Conservation (phyloP, 345 rosid species). For the Populus tremula region DNA sequence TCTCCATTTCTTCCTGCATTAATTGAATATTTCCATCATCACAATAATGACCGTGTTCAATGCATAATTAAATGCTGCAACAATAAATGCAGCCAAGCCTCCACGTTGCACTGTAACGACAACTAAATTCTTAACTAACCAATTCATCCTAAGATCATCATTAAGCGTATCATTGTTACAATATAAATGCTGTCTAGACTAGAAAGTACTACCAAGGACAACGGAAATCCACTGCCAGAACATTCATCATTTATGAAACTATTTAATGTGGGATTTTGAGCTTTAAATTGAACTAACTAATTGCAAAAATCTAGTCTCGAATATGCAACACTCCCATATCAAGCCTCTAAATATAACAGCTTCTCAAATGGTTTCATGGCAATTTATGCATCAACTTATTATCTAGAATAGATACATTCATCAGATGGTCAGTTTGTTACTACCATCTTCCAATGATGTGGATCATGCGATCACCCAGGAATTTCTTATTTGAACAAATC, state of each 20-base stretch:
- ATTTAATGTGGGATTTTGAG: neutral
- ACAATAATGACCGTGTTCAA: neutral
- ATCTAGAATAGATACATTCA: neutral
- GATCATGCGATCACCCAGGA: neutral
- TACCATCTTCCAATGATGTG: neutral
- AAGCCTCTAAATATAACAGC: neutral
- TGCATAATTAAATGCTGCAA: neutral
- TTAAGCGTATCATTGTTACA: neutral
- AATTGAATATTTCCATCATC: neutral
- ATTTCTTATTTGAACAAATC: neutral
- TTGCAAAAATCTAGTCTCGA: neutral
- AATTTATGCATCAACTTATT: neutral
- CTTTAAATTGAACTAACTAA: neutral
- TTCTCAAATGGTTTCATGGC: neutral
- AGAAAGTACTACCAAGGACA: neutral
- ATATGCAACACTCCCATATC: neutral
- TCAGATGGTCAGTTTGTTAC: neutral
- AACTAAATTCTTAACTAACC: neutral
- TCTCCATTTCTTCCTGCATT: conserved; percentile 55
- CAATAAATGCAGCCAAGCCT: neutral
- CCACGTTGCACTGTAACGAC: neutral
- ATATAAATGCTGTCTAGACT: neutral
- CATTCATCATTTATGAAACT: neutral
- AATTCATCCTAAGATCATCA: neutral
- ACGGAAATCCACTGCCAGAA: neutral